Base-by-base conservation (phyloP, 2,329 filamentous ascomycete genomes). In the Gaeumannomyces sp. region DNA sequence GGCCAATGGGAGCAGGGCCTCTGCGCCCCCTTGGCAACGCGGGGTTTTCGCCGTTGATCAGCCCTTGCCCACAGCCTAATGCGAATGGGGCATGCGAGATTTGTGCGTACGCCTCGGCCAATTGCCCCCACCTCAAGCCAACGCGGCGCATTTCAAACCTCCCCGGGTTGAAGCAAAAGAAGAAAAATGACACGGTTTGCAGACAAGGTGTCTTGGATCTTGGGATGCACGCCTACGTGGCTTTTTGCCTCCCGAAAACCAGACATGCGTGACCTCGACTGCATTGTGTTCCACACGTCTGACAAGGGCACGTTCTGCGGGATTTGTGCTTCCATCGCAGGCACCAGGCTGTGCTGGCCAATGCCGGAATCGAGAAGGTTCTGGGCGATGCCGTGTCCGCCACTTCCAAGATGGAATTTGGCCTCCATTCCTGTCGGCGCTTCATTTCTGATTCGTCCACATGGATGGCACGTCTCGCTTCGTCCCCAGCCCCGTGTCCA, bases 311-410 rank as follows among this genome's bases (percentile, higher is more conserved):
- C 35, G 14, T 50, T 50, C 28, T 53, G 60, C 60, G 60, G 50
- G 4, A 61, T 50, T 61, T 61, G 60, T 61, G 60, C 60, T 38
- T 50, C 29, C 35, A 45, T 45, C 31, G 33, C 19, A n/a, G n/a
- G n/a, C n/a, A n/a, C n/a, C n/a, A n/a, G n/a, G n/a, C n/a, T n/a
- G n/a, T n/a, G n/a, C n/a, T n/a, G n/a, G 5, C 14, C 33, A 35
- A 35, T 50, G 33, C n/a, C 27, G 53, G 53, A 38, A 38, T 61
- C 33, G 60, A 29, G 38, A 61, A 61, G n/a, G 35, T 61, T 61
- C 60, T 2, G 19, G n/a, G 16, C 16, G 25, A 61, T 53, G 27
- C 45, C 3, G 2, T 53, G 22, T n/a, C 60, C n/a, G 10, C 35
- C 14, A 4, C 6, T 28, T 59, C 14, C 57, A 28, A 16, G 16